Evolutionary conservation across 2,329 filamentous ascomycete genomes (phyloP), one percentile per base, ranked within the genome.

Genomic region (Graphiopsis chlorocephala): DNA sequence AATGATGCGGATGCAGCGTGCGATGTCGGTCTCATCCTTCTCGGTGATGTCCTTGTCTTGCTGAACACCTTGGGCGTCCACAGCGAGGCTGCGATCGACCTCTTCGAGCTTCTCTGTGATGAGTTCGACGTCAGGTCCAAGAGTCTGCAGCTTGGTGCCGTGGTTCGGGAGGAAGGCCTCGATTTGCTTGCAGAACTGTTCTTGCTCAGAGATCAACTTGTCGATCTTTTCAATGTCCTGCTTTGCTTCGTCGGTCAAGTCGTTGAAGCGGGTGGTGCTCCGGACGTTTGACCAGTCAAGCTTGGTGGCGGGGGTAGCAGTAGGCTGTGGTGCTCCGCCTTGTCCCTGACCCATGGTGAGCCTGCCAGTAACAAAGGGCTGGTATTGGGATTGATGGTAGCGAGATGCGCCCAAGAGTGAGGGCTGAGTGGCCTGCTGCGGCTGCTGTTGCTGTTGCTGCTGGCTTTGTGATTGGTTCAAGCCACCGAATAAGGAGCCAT

Each of bases 181-280:
- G 64, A 94, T 88, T 70, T 96, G 87, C 70, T 90, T 87, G 74
- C 91, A 89, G 77, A 90, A 89, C 65, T 81, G 77, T 72, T 96
- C 93, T 74, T 95, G 92, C 62, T 85, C 84, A 71, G 92, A 86
- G 71, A 99, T 94, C 68, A 89, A 87, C 65, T 86, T 85, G 77
- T 99, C 94, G 68, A 96, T 87, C 11, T 83, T 79, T 67, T 91
- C 87, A 67, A 99, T 90, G 69, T 92, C 81, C 67, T 88, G 86
- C 74, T 96, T 92, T 17, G 97, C 82, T 31, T 91, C 87, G 69
- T 94, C 90, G 66, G 91, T 87, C 29, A 97, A 88, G 77, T 97
- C 94, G 74, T 93, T 92, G 81, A 95, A 97, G 67, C 95, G 91
- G 3, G 93, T 97, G 0, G 93, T 96, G 17, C 90, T 90, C 61